Evolutionary conservation across 164 flowering plant genomes (phyloP).

Genomic region (Berberis vulgaris): DNA sequence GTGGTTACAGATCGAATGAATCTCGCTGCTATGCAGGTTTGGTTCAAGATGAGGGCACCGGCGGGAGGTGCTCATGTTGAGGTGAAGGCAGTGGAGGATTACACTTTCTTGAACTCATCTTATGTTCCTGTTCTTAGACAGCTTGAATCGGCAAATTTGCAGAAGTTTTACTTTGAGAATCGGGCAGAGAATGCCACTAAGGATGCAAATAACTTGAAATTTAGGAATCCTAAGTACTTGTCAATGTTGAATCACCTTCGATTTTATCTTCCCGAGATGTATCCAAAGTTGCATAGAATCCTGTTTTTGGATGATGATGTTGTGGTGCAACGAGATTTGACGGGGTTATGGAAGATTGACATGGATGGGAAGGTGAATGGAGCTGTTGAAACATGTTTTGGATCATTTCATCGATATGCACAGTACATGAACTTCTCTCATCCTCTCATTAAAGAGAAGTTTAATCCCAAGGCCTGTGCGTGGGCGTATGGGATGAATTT

Average conservation of each 20-base stretch:
- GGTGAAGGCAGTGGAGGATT: constrained; percentile 11
- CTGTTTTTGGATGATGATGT: constrained; percentile 11
- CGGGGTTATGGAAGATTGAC: constrained; percentile 8
- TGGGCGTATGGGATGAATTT: constrained; percentile 14
- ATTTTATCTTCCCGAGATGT: constrained; percentile 10
- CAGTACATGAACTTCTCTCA: constrained; percentile 12
- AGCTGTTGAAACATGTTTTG: constrained; percentile 11
- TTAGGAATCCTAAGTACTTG: constrained; percentile 9
- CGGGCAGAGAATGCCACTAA: constrained; percentile 7
- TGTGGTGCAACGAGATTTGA: constrained; percentile 6
- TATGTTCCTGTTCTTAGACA: constrained; percentile 9
- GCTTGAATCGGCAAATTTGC: constrained; percentile 8
- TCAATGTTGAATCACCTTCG: constrained; percentile 10
- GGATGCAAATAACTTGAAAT: constrained; percentile 7
- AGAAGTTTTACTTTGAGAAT: constrained; percentile 9
- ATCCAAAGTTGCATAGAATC: constrained; percentile 5
- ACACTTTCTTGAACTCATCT: constrained; percentile 6
- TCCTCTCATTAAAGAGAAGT: constrained; percentile 8
- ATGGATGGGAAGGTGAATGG: constrained; percentile 12
- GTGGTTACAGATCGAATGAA: constrained; percentile 10
- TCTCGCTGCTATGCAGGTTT: constrained; percentile 9
- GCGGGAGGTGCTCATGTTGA: constrained; percentile 10
- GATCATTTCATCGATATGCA: constrained; percentile 9
- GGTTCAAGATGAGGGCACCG: constrained; percentile 7
- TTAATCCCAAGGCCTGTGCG: constrained; percentile 11